A percentile compares a stretch with the other conserved stretches of the same genome.
These are phyloP conservation scores for Phytopythium cucurbitacearum DNA, from an alignment of 352 stramenopile genomes.

Conservation along the genomic window DNA sequence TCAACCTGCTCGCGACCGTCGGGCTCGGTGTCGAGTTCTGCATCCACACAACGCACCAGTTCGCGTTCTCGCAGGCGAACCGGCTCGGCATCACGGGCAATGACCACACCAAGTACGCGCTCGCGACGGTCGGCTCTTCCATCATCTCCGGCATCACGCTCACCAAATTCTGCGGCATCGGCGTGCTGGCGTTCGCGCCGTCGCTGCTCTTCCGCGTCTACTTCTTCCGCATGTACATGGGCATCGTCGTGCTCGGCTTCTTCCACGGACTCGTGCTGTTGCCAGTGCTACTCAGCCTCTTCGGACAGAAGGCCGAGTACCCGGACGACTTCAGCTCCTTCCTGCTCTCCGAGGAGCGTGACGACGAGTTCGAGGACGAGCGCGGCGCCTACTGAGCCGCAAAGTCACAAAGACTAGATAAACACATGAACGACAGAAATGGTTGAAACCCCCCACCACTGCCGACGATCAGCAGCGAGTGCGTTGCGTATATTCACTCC, in stretches of 20 bases:
- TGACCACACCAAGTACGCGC: conserved; percentile 68
- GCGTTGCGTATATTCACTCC: conserved; percentile 13
- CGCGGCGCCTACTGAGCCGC: conserved; percentile 3
- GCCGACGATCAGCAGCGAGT: conserved; percentile 12
- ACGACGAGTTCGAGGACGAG: conserved; percentile 53
- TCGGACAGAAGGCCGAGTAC: conserved; percentile 44
- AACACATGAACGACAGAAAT: conserved; percentile 1
- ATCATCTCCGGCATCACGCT: conserved; percentile 91
- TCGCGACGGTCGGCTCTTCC: conserved; percentile 71
- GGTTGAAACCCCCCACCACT: conserved; percentile 14
- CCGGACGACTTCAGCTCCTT: conserved; percentile 69
- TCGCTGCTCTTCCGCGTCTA: conserved; percentile 91
- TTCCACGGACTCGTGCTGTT: conserved; percentile 82
- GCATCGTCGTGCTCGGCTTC: conserved; percentile 81
- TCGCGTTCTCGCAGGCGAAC: conserved; percentile 55
- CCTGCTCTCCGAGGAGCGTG: conserved; percentile 60
- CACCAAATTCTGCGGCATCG: conserved; percentile 90
- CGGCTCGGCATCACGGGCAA: conserved; percentile 39
- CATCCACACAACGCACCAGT: conserved; percentile 84
- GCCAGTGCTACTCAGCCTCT: conserved; percentile 76
- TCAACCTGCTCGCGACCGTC: conserved; percentile 86
- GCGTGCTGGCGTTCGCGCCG: conserved; percentile 85
- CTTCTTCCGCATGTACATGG: conserved; percentile 92
- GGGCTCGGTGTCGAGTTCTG: conserved; percentile 89
- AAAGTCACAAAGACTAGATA: neutral